Conservation (phyloP, 176 grass and related monocot species). For the Oryza coarctata region DNA sequence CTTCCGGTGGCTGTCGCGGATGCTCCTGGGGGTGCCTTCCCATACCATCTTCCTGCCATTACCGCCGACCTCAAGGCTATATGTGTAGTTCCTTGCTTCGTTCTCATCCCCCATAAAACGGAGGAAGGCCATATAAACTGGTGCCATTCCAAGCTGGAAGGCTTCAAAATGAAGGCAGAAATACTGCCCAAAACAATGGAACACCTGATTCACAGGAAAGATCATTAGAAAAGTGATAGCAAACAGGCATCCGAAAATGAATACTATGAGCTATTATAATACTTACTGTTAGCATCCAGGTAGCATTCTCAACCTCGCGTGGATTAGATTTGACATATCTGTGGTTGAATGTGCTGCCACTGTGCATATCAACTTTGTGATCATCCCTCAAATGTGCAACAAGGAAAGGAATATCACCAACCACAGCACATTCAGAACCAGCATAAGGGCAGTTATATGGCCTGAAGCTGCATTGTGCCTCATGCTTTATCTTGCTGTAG, state of each 20-base stretch:
- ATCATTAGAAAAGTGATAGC: neutral
- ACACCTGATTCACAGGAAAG: constrained; percentile 51
- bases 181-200: constrained; percentile 90
- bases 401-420: constrained; percentile 63
- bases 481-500: constrained; percentile 68
- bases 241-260: constrained; percentile 3
- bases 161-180: constrained; percentile 92
- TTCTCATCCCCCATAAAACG: constrained; percentile 93
- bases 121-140: constrained; percentile 91
- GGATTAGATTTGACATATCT: constrained; percentile 63
- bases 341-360: constrained; percentile 56
- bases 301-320: constrained; percentile 60
- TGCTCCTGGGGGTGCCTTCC: constrained; percentile 86
- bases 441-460: constrained; percentile 61
- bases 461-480: constrained; percentile 59
- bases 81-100: constrained; percentile 78
- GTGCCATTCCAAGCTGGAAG: constrained; percentile 82
- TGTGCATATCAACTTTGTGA: constrained; percentile 65
- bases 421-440: constrained; percentile 63
- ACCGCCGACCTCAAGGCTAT: constrained; percentile 74
- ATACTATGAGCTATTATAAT: neutral
- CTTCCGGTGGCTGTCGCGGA: constrained; percentile 80
- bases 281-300: constrained; percentile 65
- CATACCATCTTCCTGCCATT: constrained; percentile 82
- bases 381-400: constrained; percentile 65